phyloP scores from a whole-genome alignment of 805 yeast genomes.

The Schwanniomyces yamadae region DNA sequence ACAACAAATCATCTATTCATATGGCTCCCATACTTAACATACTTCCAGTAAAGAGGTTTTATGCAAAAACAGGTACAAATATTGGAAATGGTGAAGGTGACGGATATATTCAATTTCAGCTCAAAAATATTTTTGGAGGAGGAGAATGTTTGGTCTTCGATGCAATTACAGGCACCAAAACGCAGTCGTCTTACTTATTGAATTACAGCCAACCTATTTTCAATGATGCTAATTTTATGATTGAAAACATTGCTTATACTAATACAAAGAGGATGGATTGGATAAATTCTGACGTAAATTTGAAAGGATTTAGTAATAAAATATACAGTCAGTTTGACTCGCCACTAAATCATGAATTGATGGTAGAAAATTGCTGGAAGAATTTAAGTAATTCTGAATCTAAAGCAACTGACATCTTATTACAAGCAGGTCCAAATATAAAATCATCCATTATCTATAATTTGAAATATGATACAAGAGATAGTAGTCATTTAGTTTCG shows the following conservation, averaged over 20 bases:
- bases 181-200: slow-evolving; percentile 48
- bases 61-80: slow-evolving; percentile 91
- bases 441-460: slow-evolving; percentile 45
- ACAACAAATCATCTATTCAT: slow-evolving; percentile 19
- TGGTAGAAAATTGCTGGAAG: slow-evolving; percentile 44
- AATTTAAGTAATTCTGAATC: slow-evolving; percentile 30
- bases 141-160: slow-evolving; percentile 53
- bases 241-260: slow-evolving; percentile 39
- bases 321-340: slow-evolving; percentile 35
- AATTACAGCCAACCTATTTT: slow-evolving; percentile 47
- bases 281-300: slow-evolving; percentile 45
- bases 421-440: slow-evolving; percentile 45
- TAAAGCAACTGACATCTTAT: slow-evolving; percentile 27
- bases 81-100: slow-evolving; percentile 97
- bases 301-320: slow-evolving; percentile 44
- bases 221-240: slow-evolving; percentile 39
- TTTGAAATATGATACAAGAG: slow-evolving; percentile 44
- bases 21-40: slow-evolving; percentile 39
- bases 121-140: slow-evolving; percentile 57
- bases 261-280: slow-evolving; percentile 50
- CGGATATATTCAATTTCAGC: slow-evolving; percentile 77
- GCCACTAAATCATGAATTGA: slow-evolving; percentile 47
- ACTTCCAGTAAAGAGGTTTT: slow-evolving; percentile 64
- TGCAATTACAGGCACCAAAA: slow-evolving; percentile 50
- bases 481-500: slow-evolving; percentile 42